Percentiles rank a stretch among this genome's conserved stretches.
Evolutionary conservation across 306 rosid species (phyloP).

Genomic region (Quercus robur): DNA sequence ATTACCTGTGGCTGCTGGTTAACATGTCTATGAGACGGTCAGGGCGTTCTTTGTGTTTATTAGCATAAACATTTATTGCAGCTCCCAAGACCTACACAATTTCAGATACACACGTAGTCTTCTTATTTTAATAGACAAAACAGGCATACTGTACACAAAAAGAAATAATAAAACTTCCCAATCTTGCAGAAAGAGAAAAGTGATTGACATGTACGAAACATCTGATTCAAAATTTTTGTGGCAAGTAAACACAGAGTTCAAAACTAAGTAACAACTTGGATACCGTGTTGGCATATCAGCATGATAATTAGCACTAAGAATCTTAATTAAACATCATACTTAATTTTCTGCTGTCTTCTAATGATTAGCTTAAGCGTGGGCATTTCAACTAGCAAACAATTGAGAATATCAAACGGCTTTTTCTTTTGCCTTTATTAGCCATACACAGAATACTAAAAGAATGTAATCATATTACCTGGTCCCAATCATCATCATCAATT

Average conservation of each 20-base stretch:
- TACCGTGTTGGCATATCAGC: neutral
- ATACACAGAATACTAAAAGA: constrained; percentile 2
- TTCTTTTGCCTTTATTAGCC: neutral
- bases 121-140: neutral
- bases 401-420: neutral
- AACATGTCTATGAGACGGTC: constrained; percentile 98
- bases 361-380: neutral
- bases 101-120: constrained; percentile 7
- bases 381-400: neutral
- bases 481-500: constrained; percentile 95
- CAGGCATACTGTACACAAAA: neutral
- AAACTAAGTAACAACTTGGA: neutral
- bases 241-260: neutral
- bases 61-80: constrained; percentile 95
- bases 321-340: neutral
- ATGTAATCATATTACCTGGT: constrained; percentile 60
- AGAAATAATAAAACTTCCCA: neutral
- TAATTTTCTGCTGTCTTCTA: neutral
- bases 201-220: neutral
- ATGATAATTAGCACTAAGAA: neutral
- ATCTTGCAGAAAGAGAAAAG: neutral
- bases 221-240: neutral
- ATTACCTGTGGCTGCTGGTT: constrained; percentile 94
- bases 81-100: constrained; percentile 87
- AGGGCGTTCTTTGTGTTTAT: constrained; percentile 97